These are phyloP conservation scores for Leptosphaerulina australis DNA, from an alignment of 2,329 filamentous ascomycete species.

Conservation along the genomic window DNA sequence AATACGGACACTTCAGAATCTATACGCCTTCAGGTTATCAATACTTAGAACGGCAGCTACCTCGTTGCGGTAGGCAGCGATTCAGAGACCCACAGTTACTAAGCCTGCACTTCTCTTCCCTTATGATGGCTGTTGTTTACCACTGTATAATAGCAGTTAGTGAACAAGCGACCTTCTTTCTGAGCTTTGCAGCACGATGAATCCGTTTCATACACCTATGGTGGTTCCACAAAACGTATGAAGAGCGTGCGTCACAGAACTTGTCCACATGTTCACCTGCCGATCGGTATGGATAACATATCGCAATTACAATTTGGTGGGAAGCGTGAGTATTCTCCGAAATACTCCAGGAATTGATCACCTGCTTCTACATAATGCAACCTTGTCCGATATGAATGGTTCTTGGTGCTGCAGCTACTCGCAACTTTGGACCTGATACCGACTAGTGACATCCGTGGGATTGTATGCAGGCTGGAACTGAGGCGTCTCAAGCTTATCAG, in stretches of 20 bases:
- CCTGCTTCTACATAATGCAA: neutral
- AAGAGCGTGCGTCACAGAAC: constrained; percentile 7
- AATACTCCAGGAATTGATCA: constrained; percentile 9
- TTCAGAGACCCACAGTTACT: no score
- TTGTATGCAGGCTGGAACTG: neutral
- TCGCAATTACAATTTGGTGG: constrained; percentile 2
- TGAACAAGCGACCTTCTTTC: no score
- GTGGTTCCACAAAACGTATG: neutral
- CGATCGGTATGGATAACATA: constrained; percentile 9
- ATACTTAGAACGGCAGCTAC: no score
- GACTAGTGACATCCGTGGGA: neutral
- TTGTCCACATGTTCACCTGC: constrained; percentile 13
- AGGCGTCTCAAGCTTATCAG: constrained; percentile 6
- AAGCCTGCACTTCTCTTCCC: no score
- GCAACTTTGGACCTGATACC: constrained; percentile 3
- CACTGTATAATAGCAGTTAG: no score
- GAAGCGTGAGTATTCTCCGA: constrained; percentile 8
- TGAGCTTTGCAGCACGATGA: constrained; percentile 5
- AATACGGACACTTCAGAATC: no score
- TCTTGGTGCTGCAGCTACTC: neutral
- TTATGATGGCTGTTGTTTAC: no score
- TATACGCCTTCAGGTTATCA: no score
- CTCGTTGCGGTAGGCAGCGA: no score
- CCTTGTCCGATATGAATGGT: constrained; percentile 8
- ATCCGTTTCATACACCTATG: neutral